A percentile compares a stretch with the other conserved stretches of the same genome.
Conservation (phyloP, 2,329 filamentous ascomycete genomes). For the Pseudogymnoascus sp. region DNA sequence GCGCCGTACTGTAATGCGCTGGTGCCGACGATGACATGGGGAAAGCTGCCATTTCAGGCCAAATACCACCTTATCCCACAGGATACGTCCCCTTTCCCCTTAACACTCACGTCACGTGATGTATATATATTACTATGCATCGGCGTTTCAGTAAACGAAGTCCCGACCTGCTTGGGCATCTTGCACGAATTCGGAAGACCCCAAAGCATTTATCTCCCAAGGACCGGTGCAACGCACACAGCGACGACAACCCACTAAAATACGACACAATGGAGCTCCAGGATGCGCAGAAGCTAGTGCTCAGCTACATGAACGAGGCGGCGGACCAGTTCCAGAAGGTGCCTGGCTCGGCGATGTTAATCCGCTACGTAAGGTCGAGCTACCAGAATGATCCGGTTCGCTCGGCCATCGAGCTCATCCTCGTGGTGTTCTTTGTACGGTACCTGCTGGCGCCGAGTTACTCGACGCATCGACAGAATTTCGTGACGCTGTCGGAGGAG, state of each 20-base stretch:
- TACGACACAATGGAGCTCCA: slow-evolving; percentile 51
- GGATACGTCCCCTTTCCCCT: not conserved
- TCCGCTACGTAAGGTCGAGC: slow-evolving; percentile 92
- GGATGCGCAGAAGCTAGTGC: slow-evolving; percentile 49
- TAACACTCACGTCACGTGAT: not conserved
- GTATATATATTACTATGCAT: not conserved
- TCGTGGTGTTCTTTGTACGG: slow-evolving; percentile 91
- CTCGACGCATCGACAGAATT: slow-evolving; percentile 82
- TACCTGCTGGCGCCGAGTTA: slow-evolving; percentile 91
- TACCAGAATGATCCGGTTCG: slow-evolving; percentile 96
- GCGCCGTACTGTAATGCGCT: too few species aligned
- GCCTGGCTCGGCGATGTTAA: slow-evolving; percentile 86
- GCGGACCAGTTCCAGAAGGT: slow-evolving; percentile 74
- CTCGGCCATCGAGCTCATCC: slow-evolving; percentile 83
- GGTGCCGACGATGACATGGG: too few species aligned
- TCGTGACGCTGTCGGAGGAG: slow-evolving; percentile 82
- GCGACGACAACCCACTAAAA: not conserved
- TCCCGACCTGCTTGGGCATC: slow-evolving; percentile 4
- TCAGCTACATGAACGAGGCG: slow-evolving; percentile 45
- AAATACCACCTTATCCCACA: too few species aligned
- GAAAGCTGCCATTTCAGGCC: not conserved
- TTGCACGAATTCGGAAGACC: not conserved
- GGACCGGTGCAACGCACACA: not conserved
- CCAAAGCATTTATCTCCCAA: not conserved
- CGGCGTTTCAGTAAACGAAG: slow-evolving; percentile 6